Conservation (phyloP, 495 filamentous ascomycete species). For the Echria macrotheca region DNA sequence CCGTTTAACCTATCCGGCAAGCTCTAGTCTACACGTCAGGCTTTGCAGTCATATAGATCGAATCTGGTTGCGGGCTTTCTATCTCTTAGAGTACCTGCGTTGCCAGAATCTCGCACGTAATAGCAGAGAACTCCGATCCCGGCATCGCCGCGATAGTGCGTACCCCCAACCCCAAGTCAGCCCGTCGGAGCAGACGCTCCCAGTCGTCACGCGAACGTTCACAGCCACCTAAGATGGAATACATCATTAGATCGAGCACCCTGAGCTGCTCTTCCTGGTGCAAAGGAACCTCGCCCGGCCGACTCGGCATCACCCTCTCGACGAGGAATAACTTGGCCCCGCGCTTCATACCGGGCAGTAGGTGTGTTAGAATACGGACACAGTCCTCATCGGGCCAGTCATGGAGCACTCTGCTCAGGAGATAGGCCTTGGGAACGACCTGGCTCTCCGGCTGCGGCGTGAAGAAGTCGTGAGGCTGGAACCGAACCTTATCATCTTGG, state of each 20-base stretch:
- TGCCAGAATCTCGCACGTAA: too few species aligned
- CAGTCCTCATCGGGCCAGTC: conserved; percentile 9
- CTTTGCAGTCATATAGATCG: too few species aligned
- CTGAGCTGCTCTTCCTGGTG: conserved; percentile 3
- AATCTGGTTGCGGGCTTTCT: too few species aligned
- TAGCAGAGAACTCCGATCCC: conserved; percentile 41
- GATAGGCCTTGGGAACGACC: not conserved
- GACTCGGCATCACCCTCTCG: conserved; percentile 6
- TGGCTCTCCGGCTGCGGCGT: not conserved
- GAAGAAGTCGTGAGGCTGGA: conserved; percentile 11
- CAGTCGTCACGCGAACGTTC: conserved; percentile 1
- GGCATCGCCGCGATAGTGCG: conserved; percentile 43
- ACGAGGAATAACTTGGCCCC: conserved; percentile 4
- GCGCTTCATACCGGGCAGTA: conserved; percentile 1
- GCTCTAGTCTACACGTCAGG: too few species aligned
- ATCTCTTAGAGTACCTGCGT: too few species aligned
- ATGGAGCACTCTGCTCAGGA: conserved; percentile 7
- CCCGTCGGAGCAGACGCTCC: conserved; percentile 45
- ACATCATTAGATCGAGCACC: conserved; percentile 7
- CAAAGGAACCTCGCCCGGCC: conserved; percentile 2
- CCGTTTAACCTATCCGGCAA: too few species aligned
- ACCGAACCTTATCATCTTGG: not conserved
- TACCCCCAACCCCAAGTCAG: conserved; percentile 42
- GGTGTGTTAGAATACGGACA: not conserved
- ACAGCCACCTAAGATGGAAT: not conserved